Percentiles rank a stretch among this genome's conserved stretches.
These are phyloP conservation scores for Licmophora abbreviata DNA, from an alignment of 108 stramenopile species.

Conservation along the genomic window DNA sequence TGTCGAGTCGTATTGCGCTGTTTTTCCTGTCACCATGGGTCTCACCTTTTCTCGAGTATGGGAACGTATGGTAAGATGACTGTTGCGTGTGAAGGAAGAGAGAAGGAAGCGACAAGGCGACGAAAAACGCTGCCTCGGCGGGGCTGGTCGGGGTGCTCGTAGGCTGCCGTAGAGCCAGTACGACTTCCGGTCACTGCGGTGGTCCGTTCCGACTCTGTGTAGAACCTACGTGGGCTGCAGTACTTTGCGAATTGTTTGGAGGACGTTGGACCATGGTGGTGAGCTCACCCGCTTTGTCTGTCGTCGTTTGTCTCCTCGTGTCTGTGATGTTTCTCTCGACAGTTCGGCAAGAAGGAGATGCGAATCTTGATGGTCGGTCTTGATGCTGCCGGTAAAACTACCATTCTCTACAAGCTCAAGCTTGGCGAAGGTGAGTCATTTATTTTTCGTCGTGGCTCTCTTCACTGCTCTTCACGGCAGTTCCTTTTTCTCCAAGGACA, in stretches of 20 bases:
- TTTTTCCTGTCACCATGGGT: conserved; percentile 59
- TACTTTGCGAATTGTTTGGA: neutral
- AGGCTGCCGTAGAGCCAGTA: conserved; percentile 16
- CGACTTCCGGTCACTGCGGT: conserved; percentile 20
- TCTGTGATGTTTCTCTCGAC: neutral
- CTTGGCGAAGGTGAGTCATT: conserved; percentile 76
- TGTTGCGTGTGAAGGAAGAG: neutral
- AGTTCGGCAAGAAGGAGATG: conserved; percentile 99
- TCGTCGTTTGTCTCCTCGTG: neutral
- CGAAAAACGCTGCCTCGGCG: too few relatives aligned
- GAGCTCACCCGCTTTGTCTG: neutral
- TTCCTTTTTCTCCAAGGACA: neutral
- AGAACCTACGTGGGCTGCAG: neutral
- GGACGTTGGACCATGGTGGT: neutral
- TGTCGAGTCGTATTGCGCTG: neutral
- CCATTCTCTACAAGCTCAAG: conserved; percentile 99
- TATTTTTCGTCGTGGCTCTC: too few relatives aligned
- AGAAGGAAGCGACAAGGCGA: conserved; percentile 6
- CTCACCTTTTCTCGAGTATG: conserved; percentile 82
- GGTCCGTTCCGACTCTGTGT: conserved; percentile 5
- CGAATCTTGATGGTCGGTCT: conserved; percentile 99
- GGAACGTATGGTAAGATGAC: conserved; percentile 81
- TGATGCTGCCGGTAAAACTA: conserved; percentile 99
- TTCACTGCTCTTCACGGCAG: too few relatives aligned
- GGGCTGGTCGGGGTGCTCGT: conserved; percentile 1